Evolutionary conservation across 2,329 filamentous ascomycete genomes (phyloP).

Genomic region (Colletotrichum kahawae): DNA sequence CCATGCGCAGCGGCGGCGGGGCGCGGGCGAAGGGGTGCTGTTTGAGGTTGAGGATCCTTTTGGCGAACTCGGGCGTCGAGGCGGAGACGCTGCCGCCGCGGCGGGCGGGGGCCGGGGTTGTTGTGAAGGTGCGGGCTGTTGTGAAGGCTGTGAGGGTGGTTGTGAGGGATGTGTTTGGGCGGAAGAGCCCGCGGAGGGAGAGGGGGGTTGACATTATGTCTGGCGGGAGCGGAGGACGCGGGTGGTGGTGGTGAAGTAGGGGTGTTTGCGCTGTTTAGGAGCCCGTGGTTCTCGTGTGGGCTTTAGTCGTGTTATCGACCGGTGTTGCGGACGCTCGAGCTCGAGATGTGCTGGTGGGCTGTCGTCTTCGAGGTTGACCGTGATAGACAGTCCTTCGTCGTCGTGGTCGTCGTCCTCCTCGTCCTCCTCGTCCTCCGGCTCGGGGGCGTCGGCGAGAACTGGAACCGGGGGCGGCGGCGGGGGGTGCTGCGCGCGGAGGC

Average conservation of each 20-base stretch:
- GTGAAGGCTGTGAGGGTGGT: background rate
- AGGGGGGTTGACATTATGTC: background rate
- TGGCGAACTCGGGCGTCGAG: conserved; percentile 40
- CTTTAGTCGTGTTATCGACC: accelerated
- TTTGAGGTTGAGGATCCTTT: conserved; percentile 50
- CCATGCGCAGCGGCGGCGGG: conserved; percentile 81
- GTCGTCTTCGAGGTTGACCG: background rate
- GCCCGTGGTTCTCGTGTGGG: background rate
- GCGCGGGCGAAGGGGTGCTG: conserved; percentile 55
- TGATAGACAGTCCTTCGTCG: background rate
- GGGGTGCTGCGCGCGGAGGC: background rate
- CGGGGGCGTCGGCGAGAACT: too few relatives aligned
- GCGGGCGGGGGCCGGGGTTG: background rate
- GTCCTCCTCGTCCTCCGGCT: background rate
- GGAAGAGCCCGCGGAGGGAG: background rate
- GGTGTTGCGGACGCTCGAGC: too few relatives aligned
- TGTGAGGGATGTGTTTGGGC: background rate
- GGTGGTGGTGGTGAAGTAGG: background rate
- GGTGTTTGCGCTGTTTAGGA: background rate
- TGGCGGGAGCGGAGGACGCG: background rate
- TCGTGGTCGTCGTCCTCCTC: background rate
- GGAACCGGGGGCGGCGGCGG: too few relatives aligned
- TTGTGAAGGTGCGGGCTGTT: conserved; percentile 23
- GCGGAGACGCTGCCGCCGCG: conserved; percentile 28
- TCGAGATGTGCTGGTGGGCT: background rate